Evolutionary conservation across 768 basidiomycete species (phyloP).

Genomic region (Podaxis carcinomalis): DNA sequence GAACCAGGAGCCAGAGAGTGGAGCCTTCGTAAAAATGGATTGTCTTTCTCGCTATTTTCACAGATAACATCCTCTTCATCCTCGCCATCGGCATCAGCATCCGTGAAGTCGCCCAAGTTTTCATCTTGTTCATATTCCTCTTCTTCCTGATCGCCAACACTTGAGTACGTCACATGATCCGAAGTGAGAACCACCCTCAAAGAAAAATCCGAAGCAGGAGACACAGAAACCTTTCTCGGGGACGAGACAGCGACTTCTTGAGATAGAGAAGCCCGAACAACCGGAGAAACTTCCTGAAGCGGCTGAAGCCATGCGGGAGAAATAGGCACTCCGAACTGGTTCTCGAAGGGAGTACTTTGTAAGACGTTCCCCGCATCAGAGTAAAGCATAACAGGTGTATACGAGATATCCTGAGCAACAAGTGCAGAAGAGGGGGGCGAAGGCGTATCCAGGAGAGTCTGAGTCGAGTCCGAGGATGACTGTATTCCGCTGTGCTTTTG

Average conservation of each 20-base stretch:
- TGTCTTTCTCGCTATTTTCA: not conserved
- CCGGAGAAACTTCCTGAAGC: conserved; percentile 26
- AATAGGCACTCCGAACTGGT: conserved; percentile 14
- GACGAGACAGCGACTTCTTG: not conserved
- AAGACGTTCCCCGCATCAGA: conserved; percentile 8
- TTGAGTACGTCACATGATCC: not conserved
- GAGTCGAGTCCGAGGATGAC: conserved; percentile 21
- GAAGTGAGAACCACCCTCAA: not conserved
- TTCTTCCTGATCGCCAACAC: not conserved
- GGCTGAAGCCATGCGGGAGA: conserved; percentile 15
- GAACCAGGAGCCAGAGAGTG: not conserved
- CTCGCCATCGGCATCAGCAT: conserved; percentile 4
- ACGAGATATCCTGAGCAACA: conserved; percentile 2
- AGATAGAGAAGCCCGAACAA: conserved; percentile 21
- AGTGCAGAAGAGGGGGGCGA: conserved; percentile 17
- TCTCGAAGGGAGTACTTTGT: conserved; percentile 16
- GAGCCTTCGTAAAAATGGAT: conserved; percentile 4
- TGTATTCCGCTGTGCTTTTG: conserved; percentile 18
- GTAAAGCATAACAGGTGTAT: conserved; percentile 2
- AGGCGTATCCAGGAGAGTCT: conserved; percentile 23
- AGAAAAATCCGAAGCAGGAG: not conserved
- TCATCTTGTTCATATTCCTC: not conserved
- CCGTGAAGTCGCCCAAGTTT: not conserved
- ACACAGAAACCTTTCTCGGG: not conserved
- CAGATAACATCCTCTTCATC: not conserved